Percentiles rank a stretch among this genome's conserved stretches.
phyloP scores from a whole-genome alignment of 164 flowering plant species.

The Sextonia rubra region DNA sequence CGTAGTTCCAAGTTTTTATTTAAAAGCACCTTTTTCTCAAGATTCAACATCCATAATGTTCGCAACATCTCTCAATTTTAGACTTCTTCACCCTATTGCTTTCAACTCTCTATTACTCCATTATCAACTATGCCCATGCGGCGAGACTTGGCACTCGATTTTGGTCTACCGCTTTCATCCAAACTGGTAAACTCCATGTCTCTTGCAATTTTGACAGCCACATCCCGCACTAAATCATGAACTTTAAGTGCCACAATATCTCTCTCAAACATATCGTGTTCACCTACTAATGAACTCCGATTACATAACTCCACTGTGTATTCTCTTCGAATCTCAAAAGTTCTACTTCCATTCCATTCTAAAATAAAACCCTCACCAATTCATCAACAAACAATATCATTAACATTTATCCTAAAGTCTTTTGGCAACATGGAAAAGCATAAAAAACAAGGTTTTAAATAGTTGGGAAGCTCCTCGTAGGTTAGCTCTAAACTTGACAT shows the following conservation, averaged over 20 bases:
- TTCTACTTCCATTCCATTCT: not conserved
- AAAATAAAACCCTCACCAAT: constrained; percentile 3
- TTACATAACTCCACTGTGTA: not conserved
- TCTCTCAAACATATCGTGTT: no score
- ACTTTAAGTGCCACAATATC: no score
- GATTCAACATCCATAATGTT: not conserved
- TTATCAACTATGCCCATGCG: not conserved
- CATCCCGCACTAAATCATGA: not conserved
- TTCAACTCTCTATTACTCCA: no score
- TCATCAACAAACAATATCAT: constrained; percentile 1
- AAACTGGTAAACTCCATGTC: not conserved
- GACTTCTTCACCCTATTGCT: not conserved
- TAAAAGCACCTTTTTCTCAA: not conserved
- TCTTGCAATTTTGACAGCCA: not conserved
- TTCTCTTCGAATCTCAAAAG: not conserved
- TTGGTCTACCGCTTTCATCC: not conserved
- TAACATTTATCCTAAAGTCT: not conserved
- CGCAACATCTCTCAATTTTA: not conserved
- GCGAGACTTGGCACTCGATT: not conserved
- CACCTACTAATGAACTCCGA: not conserved
- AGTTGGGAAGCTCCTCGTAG: constrained; percentile 6
- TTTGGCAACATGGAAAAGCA: constrained; percentile 8
- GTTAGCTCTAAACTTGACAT: not conserved
- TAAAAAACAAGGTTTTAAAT: constrained; percentile 7
- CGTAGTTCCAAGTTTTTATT: not conserved